A percentile compares a stretch with the other conserved stretches of the same genome.
Conservation (phyloP, 1,139 yeast genomes). For the Candida buenavistaensis region DNA sequence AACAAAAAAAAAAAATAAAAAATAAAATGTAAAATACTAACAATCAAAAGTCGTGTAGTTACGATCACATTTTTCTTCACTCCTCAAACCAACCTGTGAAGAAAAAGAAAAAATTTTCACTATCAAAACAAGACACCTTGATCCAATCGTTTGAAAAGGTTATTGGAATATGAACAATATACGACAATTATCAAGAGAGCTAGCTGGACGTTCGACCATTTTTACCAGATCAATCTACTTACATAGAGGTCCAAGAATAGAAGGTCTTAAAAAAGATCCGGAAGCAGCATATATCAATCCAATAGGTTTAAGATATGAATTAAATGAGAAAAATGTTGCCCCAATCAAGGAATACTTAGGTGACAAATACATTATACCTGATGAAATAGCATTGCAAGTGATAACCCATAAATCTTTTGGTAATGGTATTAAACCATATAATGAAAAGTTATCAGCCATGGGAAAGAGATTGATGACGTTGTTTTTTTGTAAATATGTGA, state of each 20-base stretch:
- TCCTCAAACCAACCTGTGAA: too few species aligned
- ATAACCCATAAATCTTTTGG: conserved; percentile 93
- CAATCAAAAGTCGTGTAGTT: too few species aligned
- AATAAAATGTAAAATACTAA: too few species aligned
- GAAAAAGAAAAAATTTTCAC: too few species aligned
- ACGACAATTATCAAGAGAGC: conserved; percentile 15
- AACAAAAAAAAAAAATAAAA: too few species aligned
- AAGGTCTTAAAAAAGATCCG: conserved; percentile 80
- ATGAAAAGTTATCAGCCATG: conserved; percentile 75
- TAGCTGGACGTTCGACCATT: not conserved
- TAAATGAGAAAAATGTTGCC: conserved; percentile 46
- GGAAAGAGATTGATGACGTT: conserved; percentile 76
- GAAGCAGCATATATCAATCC: conserved; percentile 57
- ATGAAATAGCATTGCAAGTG: conserved; percentile 67
- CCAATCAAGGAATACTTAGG: conserved; percentile 49
- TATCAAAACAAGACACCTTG: too few species aligned
- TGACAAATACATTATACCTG: conserved; percentile 45
- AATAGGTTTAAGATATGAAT: conserved; percentile 61
- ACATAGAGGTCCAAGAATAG: conserved; percentile 62
- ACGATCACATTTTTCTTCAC: too few species aligned
- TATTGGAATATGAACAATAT: conserved; percentile 13
- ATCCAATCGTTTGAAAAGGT: too few species aligned
- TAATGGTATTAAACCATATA: conserved; percentile 84
- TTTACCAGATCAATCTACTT: conserved; percentile 28
- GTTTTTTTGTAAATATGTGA: conserved; percentile 54